Evolutionary conservation across 345 rosid genomes (phyloP).

Genomic region (Litchi chinensis): DNA sequence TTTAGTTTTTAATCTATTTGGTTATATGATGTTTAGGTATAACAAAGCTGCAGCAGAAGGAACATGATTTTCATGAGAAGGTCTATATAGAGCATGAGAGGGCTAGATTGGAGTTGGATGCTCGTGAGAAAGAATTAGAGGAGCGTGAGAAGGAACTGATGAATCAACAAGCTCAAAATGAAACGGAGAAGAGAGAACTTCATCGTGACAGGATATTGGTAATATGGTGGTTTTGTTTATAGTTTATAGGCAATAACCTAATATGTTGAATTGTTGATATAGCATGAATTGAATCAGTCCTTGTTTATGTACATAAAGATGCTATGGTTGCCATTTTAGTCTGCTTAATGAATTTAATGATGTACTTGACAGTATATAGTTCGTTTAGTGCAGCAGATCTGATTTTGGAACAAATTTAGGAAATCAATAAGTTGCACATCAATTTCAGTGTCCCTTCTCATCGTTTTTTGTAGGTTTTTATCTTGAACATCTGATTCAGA

Average conservation of each 20-base stretch:
- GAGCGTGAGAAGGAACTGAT: conserved; percentile 49
- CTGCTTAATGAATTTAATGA: not conserved
- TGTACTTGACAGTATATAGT: not conserved
- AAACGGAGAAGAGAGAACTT: conserved; percentile 46
- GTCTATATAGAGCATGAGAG: conserved; percentile 49
- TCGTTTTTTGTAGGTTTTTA: not conserved
- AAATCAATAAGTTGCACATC: not conserved
- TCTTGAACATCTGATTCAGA: not conserved
- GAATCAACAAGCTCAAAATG: conserved; percentile 47
- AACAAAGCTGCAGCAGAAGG: conserved; percentile 41
- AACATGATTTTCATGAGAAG: conserved; percentile 39
- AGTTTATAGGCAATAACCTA: too few species aligned
- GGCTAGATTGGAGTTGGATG: conserved; percentile 32
- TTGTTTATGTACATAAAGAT: not conserved
- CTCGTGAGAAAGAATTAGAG: conserved; percentile 38
- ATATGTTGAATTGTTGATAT: too few species aligned
- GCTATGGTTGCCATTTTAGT: not conserved
- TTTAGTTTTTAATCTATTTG: not conserved
- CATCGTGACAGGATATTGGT: conserved; percentile 53
- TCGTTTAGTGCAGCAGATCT: not conserved
- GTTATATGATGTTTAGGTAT: conserved; percentile 27
- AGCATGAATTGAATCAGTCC: not conserved
- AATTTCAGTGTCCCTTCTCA: not conserved
- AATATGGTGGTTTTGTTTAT: not conserved
- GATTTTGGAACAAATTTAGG: too few species aligned